Evolutionary conservation across 208 protist species (phyloP).

Genomic region (Leishmania major): DNA sequence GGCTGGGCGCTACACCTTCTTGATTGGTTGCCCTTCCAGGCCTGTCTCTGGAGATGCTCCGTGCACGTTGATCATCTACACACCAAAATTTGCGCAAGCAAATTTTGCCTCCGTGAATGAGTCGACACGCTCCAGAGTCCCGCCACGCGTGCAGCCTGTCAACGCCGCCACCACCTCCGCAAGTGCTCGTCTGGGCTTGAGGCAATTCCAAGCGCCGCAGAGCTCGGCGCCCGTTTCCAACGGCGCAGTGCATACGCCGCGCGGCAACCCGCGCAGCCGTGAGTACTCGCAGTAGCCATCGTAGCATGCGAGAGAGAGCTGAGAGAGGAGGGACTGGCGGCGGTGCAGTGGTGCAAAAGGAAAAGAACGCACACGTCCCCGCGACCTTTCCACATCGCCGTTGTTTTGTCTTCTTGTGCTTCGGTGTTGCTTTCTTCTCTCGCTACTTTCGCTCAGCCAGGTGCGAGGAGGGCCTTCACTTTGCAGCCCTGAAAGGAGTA

Average conservation of each 20-base stretch:
- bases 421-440: not conserved
- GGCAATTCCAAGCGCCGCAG: conserved; percentile 21
- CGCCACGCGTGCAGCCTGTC: conserved; percentile 34
- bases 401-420: not conserved
- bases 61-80: conserved; percentile 63
- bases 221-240: conserved; percentile 31
- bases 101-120: conserved; percentile 53
- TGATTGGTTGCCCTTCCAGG: conserved; percentile 42
- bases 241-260: not conserved
- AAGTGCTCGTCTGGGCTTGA: conserved; percentile 18
- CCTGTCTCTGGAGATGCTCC: conserved; percentile 49
- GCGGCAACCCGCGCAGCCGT: conserved; percentile 17
- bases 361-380: not conserved
- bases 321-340: not conserved
- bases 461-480: not conserved
- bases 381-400: not conserved
- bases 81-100: conserved; percentile 41
- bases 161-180: conserved; percentile 3
- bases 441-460: not conserved
- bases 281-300: conserved; percentile 36
- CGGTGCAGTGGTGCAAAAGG: no score
- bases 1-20: conserved; percentile 54
- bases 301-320: not conserved
- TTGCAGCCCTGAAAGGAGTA: not conserved
- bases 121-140: conserved; percentile 34